phyloP scores from a whole-genome alignment of 345 rosid species.

The Sapria himalayana region DNA sequence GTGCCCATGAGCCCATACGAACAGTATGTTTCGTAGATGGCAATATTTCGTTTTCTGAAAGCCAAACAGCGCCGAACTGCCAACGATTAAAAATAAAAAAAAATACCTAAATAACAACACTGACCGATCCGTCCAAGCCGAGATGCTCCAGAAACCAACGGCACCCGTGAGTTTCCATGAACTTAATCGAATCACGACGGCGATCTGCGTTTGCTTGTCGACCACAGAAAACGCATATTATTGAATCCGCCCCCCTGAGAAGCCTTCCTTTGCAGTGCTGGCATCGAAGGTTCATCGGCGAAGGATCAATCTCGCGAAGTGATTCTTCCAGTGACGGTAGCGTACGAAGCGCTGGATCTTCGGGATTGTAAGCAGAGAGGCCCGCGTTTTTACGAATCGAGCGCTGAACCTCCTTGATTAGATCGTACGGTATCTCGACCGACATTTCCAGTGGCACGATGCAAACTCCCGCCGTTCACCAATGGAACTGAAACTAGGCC shows the following conservation, averaged over 20 bases:
- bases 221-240: conserved; percentile 71
- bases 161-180: conserved; percentile 35
- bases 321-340: conserved; percentile 26
- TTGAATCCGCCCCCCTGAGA: conserved; percentile 33
- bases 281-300: conserved; percentile 45
- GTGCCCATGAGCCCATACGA: too few relatives aligned
- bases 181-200: conserved; percentile 45
- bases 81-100: too few relatives aligned
- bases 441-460: too few relatives aligned
- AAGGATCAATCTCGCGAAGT: conserved; percentile 35
- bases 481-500: neutral
- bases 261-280: conserved; percentile 45
- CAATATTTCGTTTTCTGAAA: too few relatives aligned
- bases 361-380: conserved; percentile 32
- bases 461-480: too few relatives aligned
- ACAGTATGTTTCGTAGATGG: too few relatives aligned
- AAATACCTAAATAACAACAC: conserved; percentile 4
- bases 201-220: conserved; percentile 17
- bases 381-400: conserved; percentile 42
- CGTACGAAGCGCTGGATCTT: conserved; percentile 14
- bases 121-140: conserved; percentile 59
- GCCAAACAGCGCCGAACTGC: too few relatives aligned
- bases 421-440: conserved; percentile 32
- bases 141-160: conserved; percentile 52
- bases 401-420: conserved; percentile 30